phyloP scores from a whole-genome alignment of 345 rosid species.

The Erodium maritimum region DNA sequence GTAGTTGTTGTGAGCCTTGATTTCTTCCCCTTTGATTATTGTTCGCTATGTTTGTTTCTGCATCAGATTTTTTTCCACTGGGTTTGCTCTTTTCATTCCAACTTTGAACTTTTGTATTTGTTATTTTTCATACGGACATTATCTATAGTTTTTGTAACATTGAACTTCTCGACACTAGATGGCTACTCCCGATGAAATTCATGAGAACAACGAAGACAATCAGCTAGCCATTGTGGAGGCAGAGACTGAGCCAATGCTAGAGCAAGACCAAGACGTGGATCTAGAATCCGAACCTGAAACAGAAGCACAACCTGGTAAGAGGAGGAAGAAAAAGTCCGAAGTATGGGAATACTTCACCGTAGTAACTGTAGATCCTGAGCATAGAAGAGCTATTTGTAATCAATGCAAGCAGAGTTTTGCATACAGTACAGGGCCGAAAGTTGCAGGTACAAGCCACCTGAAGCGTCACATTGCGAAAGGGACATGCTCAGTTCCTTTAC shows the following conservation, averaged over 20 bases:
- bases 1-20: too few relatives aligned
- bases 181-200: constrained; percentile 15
- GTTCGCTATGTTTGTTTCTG: too few relatives aligned
- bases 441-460: constrained; percentile 96
- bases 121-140: not conserved
- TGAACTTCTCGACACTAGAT: constrained; percentile 13
- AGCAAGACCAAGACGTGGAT: not conserved
- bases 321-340: constrained; percentile 79
- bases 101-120: too few relatives aligned
- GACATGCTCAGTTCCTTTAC: constrained; percentile 55
- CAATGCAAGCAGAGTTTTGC: constrained; percentile 95
- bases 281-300: constrained; percentile 18
- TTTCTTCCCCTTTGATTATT: too few relatives aligned
- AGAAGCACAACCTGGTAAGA: constrained; percentile 39
- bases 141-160: not conserved
- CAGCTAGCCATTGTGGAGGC: constrained; percentile 9
- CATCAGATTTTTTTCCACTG: too few relatives aligned
- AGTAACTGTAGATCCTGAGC: constrained; percentile 46
- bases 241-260: not conserved
- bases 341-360: constrained; percentile 93
- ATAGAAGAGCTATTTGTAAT: constrained; percentile 83
- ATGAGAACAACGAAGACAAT: constrained; percentile 11
- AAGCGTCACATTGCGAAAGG: constrained; percentile 90
- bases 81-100: too few relatives aligned
- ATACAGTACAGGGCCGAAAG: constrained; percentile 83